These are phyloP conservation scores for Trichaptum fuscoviolaceum DNA, from an alignment of 768 basidiomycete species.

Conservation along the genomic window DNA sequence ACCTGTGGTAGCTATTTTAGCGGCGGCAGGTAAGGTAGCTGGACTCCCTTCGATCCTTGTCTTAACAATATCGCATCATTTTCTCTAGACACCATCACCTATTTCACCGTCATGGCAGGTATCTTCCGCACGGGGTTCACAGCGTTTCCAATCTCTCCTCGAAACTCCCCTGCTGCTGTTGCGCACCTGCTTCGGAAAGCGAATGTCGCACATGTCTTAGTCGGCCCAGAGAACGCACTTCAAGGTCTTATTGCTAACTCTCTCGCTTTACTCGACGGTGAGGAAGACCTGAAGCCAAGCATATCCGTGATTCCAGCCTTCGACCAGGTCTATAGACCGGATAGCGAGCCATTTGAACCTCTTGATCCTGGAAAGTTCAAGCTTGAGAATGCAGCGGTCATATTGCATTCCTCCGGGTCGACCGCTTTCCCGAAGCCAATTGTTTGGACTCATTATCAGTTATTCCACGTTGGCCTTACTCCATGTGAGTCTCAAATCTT, in stretches of 20 bases:
- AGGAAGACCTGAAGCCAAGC: no score
- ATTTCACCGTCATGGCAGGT: slow-evolving; percentile 18
- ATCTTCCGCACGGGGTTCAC: slow-evolving; percentile 16
- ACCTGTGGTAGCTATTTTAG: not conserved
- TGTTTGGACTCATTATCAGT: slow-evolving; percentile 10
- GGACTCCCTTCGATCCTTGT: no score
- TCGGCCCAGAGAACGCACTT: slow-evolving; percentile 15
- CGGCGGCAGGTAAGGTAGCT: slow-evolving; percentile 2
- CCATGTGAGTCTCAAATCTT: slow-evolving; percentile 7
- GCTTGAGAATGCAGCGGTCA: no score
- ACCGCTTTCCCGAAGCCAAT: slow-evolving; percentile 26
- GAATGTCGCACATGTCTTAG: slow-evolving; percentile 18
- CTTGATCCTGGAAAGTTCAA: no score
- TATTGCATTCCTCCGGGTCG: slow-evolving; percentile 15
- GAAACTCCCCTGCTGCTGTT: slow-evolving; percentile 30
- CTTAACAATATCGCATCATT: no score
- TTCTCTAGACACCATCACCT: slow-evolving; percentile 26
- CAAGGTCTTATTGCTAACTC: slow-evolving; percentile 12
- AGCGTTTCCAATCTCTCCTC: slow-evolving; percentile 20
- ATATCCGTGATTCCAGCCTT: no score
- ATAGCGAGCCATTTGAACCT: no score
- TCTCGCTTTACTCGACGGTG: no score
- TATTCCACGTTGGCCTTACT: not conserved
- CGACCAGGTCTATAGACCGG: no score
- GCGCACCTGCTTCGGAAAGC: slow-evolving; percentile 28